Percentiles rank a stretch among this genome's conserved stretches.
Evolutionary conservation across 306 rosid genomes (phyloP).

Genomic region (Rosa persica): DNA sequence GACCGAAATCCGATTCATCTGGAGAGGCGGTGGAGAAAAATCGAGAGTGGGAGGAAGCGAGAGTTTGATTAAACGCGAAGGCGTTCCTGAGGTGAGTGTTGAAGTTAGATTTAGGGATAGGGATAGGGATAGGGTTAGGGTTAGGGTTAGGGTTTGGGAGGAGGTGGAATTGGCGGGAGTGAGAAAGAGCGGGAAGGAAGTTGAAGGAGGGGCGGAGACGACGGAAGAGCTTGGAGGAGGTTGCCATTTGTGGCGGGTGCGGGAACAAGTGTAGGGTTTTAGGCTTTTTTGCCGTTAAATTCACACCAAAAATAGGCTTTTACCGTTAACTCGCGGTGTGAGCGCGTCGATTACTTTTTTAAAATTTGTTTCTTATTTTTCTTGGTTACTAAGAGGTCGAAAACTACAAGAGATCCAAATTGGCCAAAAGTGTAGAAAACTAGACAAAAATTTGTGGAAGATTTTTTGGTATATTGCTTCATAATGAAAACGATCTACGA

Average conservation of each 20-base stretch:
- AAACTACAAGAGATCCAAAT: no score
- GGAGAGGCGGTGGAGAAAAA: conserved; percentile 45
- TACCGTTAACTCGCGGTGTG: background rate
- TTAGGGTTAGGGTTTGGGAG: conserved; percentile 23
- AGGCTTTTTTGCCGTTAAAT: background rate
- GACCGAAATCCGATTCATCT: conserved; percentile 33
- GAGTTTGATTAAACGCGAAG: conserved; percentile 19
- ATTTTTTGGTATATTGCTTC: no score
- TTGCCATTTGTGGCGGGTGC: conserved; percentile 46
- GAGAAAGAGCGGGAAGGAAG: conserved; percentile 29
- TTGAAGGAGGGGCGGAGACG: conserved; percentile 11
- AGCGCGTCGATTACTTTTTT: no score
- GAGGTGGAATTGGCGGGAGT: conserved; percentile 25
- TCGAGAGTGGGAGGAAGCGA: conserved; percentile 44
- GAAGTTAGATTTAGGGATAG: background rate
- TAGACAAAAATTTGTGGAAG: no score
- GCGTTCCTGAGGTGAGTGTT: conserved; percentile 16
- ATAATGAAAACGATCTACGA: no score
- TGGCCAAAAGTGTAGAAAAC: no score
- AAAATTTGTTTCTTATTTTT: no score
- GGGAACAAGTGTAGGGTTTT: background rate
- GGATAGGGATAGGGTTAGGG: conserved; percentile 20
- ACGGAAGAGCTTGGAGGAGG: conserved; percentile 34
- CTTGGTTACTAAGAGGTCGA: no score
- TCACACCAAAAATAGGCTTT: background rate